A percentile compares a stretch with the other conserved stretches of the same genome.
Conservation (phyloP, 768 basidiomycete genomes). For the Mycena haematopus region DNA sequence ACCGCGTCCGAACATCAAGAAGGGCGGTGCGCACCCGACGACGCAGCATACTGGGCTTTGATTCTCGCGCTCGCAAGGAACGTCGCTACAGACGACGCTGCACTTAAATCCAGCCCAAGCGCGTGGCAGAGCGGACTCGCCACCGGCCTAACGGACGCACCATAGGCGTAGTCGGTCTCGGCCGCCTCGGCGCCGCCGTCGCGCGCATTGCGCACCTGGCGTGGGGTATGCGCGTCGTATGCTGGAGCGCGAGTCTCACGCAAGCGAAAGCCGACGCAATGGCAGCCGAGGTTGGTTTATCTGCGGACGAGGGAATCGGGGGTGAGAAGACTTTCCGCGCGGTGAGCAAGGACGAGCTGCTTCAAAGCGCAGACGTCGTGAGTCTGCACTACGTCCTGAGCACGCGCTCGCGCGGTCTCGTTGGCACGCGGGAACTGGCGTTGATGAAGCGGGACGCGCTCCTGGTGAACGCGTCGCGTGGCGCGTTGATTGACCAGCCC, state of each 20-base stretch:
- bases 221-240: slow-evolving; percentile 9
- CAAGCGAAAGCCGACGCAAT: slow-evolving; percentile 1
- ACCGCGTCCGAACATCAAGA: slow-evolving; percentile 3
- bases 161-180: neutral
- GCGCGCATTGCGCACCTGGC: slow-evolving; percentile 4
- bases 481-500: neutral
- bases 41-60: slow-evolving; percentile 6
- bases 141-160: slow-evolving; percentile 4
- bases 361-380: slow-evolving; percentile 2
- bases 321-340: slow-evolving; percentile 2
- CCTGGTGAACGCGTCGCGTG: slow-evolving; percentile 7
- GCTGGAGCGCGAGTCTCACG: neutral
- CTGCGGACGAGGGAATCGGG: neutral
- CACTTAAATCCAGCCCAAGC: neutral
- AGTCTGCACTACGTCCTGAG: slow-evolving; percentile 3
- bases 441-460: neutral
- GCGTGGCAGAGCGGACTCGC: slow-evolving; percentile 8
- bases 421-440: neutral
- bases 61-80: slow-evolving; percentile 4
- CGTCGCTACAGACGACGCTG: neutral
- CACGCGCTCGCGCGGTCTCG: neutral
- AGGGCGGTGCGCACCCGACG: slow-evolving; percentile 1
- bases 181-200: slow-evolving; percentile 1
- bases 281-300: neutral
- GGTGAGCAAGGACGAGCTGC: slow-evolving; percentile 1